Base-by-base conservation (phyloP, 2,329 filamentous ascomycete genomes). In the Penicillium rolfsii region DNA sequence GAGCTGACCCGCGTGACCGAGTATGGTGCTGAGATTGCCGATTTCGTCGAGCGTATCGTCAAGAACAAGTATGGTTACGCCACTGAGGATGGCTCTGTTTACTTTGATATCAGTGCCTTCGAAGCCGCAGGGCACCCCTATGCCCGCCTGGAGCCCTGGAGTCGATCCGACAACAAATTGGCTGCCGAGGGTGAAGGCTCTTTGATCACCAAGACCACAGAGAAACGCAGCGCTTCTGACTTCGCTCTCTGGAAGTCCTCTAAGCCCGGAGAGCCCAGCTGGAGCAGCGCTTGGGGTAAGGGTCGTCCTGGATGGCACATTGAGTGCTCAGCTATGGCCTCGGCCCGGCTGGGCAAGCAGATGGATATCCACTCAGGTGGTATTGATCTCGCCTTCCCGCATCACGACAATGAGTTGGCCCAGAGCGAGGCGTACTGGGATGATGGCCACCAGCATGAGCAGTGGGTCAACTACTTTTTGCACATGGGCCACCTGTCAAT, bases 251-350 rank as follows among this genome's bases (percentile, higher is more conserved):
- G 93, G 93, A 98, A 98, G 76, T 88, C 89, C 57, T 93, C 90
- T 1, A 97, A 96, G 79, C 87, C 91, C 14, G 94, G 94, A 46
- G 94, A 98, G 81, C 94, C 94, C 0, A 90, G 87, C 66, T 98
- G 94, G 94, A 83, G 87, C 5, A 95, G 90, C 68, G 87, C 88
- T 3, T 98, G 94, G 93, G 93, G 94, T 4, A 83, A 88, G 58
- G 93, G 93, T 4, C 84, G 94, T 48, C 94, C 94, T 0, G 94
- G 94, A 19, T 98, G 94, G 94, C 94, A 97, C 73, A 97, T 97
- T 71, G 93, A 97, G 80, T 97, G 94, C 86, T 93, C 90, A 1
- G 93, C 93, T 16, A 97, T 98, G 94, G 93, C 93, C 0, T 94
- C 91, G 2, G 91, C 93, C 65, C 85, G 93, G n/a, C 81, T 98